Percentiles rank a stretch among this genome's conserved stretches.
These are phyloP conservation scores for Cercospora sp. DNA, from an alignment of 2,329 filamentous ascomycete genomes.

Conservation along the genomic window DNA sequence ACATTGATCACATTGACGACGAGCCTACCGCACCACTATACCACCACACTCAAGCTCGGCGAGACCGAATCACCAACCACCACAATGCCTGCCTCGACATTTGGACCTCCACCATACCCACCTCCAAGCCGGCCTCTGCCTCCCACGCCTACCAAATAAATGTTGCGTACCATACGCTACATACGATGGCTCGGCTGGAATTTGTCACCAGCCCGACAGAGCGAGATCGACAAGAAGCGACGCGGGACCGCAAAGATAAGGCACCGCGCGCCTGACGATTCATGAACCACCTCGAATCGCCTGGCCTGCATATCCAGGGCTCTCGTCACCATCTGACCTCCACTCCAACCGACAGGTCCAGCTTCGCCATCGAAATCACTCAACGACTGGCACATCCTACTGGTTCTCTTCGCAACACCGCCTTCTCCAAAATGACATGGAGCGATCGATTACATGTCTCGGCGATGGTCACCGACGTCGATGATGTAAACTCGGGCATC, in stretches of 20 bases:
- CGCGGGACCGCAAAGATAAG: neutral
- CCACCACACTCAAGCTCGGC: neutral
- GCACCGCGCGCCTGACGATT: neutral
- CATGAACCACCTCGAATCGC: neutral
- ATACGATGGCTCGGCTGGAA: neutral
- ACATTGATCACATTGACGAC: neutral
- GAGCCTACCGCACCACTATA: neutral
- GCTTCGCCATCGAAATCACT: neutral
- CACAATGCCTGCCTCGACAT: slow-evolving; percentile 46
- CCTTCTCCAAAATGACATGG: neutral
- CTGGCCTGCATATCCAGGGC: neutral
- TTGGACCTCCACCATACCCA: slow-evolving; percentile 51
- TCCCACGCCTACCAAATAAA: slow-evolving; percentile 47
- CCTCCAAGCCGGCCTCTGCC: slow-evolving; percentile 51
- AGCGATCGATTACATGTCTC: neutral
- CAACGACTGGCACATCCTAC: neutral
- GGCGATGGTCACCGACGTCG: neutral
- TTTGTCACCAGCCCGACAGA: neutral
- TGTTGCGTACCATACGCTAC: neutral
- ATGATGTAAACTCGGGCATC: neutral
- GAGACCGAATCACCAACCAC: neutral
- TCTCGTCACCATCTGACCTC: neutral
- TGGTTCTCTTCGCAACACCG: neutral
- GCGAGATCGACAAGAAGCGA: neutral
- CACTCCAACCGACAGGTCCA: neutral